Evolutionary conservation across 78 protist species (phyloP), one percentile per base, ranked within the genome.

Genomic region (Dictyostelium capitatum): DNA sequence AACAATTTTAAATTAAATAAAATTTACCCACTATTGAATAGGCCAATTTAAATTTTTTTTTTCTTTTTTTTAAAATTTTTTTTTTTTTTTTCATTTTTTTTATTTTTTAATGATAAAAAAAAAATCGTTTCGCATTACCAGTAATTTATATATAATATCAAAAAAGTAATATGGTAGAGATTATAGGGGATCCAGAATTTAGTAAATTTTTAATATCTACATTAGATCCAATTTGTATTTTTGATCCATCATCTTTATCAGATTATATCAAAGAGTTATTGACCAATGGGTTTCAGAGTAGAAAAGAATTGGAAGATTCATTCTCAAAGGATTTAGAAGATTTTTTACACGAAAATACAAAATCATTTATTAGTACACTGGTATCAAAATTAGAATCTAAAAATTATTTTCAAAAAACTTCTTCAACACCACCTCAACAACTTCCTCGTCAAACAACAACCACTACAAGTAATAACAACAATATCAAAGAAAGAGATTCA

Each of bases 191-290:
- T 53, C 83, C 83, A 32, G 69, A 78, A 1, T 84, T 84, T 56
- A 57, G 43, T 48, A 77, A 59, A n/a, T 85, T 74, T 48, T 37
- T 85, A 64, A 23, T 50, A 4, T 65, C 64, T 10, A 62, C 83
- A 12, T 59, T 85, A 41, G 92, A 74, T 28, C 92, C 92, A 1
- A 85, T 85, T n/a, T 57, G 78, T 46, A 83, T 77, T 19, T 81
- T 72, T 17, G 92, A 85, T 70, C 77, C 92, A 15, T 17, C 19
- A 8, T 43, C 92, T 14, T 30, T 85, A 19, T 25, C 84, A 1
- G 92, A 85, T 19, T 85, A 85, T 53, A 77, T 85, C 0, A 77
- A 75, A 28, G 92, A 79, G 14, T 50, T 85, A n/a, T 32, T 85
- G 48, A 23, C 83, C 0, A 72, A 72, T 72, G 53, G 59, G 15